Evolutionary conservation across 148 eudicot genomes (phyloP).

Genomic region (Nepenthes mirabilis): DNA sequence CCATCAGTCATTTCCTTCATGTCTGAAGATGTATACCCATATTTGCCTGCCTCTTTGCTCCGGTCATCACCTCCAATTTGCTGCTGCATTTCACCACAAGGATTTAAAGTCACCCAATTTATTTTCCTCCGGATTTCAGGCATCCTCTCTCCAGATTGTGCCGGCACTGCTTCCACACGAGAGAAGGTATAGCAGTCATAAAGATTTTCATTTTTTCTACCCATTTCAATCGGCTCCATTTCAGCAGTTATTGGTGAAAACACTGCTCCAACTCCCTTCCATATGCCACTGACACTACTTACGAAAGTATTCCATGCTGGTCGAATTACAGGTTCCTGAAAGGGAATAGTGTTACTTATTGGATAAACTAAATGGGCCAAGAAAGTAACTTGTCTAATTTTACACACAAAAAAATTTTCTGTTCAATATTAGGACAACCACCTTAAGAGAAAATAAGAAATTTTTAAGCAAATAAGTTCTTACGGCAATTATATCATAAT

Average conservation of each 20-base stretch:
- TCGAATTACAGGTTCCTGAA: conserved; percentile 88
- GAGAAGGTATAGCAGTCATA: conserved; percentile 86
- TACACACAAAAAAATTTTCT: no score
- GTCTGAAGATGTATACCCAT: conserved; percentile 13
- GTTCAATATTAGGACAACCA: no score
- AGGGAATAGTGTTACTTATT: background rate
- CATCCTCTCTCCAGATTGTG: conserved; percentile 26
- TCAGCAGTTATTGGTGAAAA: conserved; percentile 93
- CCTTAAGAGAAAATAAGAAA: no score
- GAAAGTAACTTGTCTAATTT: background rate
- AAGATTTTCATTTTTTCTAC: conserved; percentile 52
- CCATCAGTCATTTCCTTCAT: conserved; percentile 14
- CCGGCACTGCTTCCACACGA: conserved; percentile 37
- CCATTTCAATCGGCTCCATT: conserved; percentile 96
- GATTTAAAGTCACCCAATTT: conserved; percentile 87
- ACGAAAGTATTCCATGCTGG: conserved; percentile 91
- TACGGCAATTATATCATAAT: no score
- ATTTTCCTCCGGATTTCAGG: conserved; percentile 49
- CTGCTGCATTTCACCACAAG: conserved; percentile 53
- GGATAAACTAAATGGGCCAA: background rate
- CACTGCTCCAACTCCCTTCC: conserved; percentile 98
- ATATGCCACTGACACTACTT: conserved; percentile 95
- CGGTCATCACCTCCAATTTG: conserved; percentile 10
- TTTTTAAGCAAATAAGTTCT: no score
- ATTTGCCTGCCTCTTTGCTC: conserved; percentile 15